phyloP scores from a whole-genome alignment of 2,329 filamentous ascomycete species.

The Neurospora sp. region DNA sequence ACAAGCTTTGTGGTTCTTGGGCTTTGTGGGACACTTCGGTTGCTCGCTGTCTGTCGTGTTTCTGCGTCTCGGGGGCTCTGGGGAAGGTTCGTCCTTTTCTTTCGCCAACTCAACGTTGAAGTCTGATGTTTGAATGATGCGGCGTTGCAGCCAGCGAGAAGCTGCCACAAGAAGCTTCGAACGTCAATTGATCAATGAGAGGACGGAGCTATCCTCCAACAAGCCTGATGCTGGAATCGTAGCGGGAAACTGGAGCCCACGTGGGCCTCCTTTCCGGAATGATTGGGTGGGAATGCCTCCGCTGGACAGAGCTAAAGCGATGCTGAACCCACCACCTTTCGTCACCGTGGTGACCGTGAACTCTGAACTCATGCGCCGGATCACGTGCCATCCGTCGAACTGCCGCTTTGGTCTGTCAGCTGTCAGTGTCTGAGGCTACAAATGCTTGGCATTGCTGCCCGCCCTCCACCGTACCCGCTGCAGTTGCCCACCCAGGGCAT shows the following conservation, averaged over 20 bases:
- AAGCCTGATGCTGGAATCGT: conserved; percentile 1
- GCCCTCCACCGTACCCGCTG: not conserved
- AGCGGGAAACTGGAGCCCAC: conserved; percentile 8
- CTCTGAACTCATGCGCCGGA: not conserved
- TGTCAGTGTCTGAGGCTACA: not conserved
- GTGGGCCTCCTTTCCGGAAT: conserved; percentile 8
- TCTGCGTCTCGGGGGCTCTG: not conserved
- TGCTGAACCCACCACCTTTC: not conserved
- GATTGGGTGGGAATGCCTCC: not conserved
- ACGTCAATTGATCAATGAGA: conserved; percentile 19
- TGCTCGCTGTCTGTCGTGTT: not conserved
- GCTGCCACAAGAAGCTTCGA: not conserved
- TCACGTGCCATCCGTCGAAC: not conserved
- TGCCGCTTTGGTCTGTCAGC: not conserved
- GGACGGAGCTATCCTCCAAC: conserved; percentile 2
- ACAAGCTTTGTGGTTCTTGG: not conserved
- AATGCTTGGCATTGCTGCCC: not conserved
- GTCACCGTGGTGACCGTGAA: not conserved
- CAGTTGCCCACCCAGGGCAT: not conserved
- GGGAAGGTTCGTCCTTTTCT: not conserved
- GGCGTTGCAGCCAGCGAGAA: not conserved
- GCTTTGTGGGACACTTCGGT: not conserved
- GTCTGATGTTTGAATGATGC: not conserved
- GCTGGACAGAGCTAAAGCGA: not conserved
- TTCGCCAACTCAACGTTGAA: not conserved